Evolutionary conservation across 768 basidiomycete species (phyloP).

Genomic region (Stropharia rugosoannulata): DNA sequence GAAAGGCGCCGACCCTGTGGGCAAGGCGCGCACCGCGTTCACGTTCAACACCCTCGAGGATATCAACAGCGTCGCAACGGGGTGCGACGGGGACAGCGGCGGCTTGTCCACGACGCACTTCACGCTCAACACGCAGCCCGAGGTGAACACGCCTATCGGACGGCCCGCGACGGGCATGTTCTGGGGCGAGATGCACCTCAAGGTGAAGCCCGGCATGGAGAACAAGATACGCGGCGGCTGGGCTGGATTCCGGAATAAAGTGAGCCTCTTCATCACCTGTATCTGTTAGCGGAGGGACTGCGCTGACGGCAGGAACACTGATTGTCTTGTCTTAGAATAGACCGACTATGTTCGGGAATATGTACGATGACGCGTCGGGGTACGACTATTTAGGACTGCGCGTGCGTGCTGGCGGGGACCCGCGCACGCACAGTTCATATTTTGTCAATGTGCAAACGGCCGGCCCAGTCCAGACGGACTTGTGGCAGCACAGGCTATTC

Average conservation of each 20-base stretch:
- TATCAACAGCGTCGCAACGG: conserved; percentile 65
- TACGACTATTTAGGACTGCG: conserved; percentile 83
- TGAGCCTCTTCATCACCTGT: conserved; percentile 22
- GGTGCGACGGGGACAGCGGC: conserved; percentile 89
- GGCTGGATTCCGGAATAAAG: conserved; percentile 88
- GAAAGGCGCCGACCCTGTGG: conserved; percentile 71
- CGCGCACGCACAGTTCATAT: conserved; percentile 78
- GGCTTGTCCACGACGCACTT: conserved; percentile 78
- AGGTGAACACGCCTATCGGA: conserved; percentile 43
- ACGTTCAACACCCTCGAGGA: conserved; percentile 61
- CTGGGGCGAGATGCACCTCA: conserved; percentile 76
- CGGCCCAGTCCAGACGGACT: conserved; percentile 72
- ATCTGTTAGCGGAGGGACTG: neutral
- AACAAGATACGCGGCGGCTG: conserved; percentile 81
- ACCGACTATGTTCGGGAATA: conserved; percentile 84
- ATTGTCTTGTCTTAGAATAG: conserved; percentile 44
- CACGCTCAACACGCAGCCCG: conserved; percentile 58
- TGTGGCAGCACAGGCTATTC: conserved; percentile 96
- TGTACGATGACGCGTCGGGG: conserved; percentile 79
- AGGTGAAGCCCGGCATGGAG: conserved; percentile 65
- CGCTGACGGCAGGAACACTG: neutral
- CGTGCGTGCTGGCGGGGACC: conserved; percentile 75
- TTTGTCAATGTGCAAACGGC: conserved; percentile 94
- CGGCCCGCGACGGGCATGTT: conserved; percentile 63
- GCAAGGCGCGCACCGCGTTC: conserved; percentile 64